A percentile compares a stretch with the other conserved stretches of the same genome.
These are phyloP conservation scores for Thinopyrum elongatum DNA, from an alignment of 176 grass and related monocot genomes.

Conservation along the genomic window DNA sequence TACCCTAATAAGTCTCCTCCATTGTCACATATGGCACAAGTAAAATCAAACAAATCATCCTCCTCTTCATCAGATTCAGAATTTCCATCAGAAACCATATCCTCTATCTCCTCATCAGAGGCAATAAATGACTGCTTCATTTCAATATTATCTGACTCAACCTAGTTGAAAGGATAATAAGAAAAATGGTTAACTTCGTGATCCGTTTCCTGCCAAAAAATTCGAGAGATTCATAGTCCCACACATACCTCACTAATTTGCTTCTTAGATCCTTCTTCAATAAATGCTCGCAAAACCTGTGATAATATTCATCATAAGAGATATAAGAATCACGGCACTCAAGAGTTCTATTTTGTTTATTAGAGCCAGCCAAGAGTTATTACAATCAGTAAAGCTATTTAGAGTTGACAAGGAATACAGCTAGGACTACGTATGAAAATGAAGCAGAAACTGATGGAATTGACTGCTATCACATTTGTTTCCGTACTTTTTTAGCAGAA, in stretches of 20 bases:
- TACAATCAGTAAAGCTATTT: slow-evolving; percentile 5
- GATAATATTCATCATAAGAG: slow-evolving; percentile 20
- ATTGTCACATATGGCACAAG: slow-evolving; percentile 86
- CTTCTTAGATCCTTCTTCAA: slow-evolving; percentile 29
- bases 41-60: slow-evolving; percentile 71
- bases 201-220: background rate
- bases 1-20: slow-evolving; percentile 86
- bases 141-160: slow-evolving; percentile 38
- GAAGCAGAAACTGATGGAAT: background rate
- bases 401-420: background rate
- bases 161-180: slow-evolving; percentile 40
- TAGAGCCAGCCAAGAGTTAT: background rate
- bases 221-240: slow-evolving; percentile 1
- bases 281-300: slow-evolving; percentile 35
- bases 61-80: slow-evolving; percentile 79
- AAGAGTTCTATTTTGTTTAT: background rate
- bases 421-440: background rate
- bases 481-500: background rate
- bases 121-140: slow-evolving; percentile 67
- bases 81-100: slow-evolving; percentile 29
- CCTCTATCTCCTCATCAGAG: slow-evolving; percentile 53
- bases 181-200: slow-evolving; percentile 18
- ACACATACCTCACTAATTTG: slow-evolving; percentile 29
- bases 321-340: background rate
- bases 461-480: background rate